Conservation (phyloP, 768 basidiomycete genomes). For the Xerocomus potaroensis region DNA sequence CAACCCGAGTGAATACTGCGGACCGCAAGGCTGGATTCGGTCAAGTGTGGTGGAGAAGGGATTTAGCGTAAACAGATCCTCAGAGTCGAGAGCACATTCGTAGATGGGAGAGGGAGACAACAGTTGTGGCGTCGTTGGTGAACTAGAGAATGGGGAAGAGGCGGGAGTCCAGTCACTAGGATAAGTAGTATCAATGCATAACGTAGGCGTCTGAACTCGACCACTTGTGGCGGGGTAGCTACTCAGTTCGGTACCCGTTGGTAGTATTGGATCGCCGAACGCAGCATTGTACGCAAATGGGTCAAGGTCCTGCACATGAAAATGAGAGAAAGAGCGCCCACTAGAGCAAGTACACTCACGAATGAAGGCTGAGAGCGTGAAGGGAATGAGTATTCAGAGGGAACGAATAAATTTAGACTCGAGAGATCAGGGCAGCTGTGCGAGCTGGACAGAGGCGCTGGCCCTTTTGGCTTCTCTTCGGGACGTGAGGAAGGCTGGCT, state of each 20-base stretch:
- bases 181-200: conserved; percentile 42
- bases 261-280: conserved; percentile 28
- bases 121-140: conserved; percentile 40
- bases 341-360: conserved; percentile 35
- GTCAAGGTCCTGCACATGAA: conserved; percentile 24
- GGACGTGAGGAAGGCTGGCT: conserved; percentile 17
- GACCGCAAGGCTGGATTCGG: conserved; percentile 12
- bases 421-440: conserved; percentile 31
- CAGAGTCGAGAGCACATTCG: conserved; percentile 21
- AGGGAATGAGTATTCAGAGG: conserved; percentile 25
- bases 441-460: conserved; percentile 10
- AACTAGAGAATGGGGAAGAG: conserved; percentile 43
- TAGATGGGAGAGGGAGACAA: conserved; percentile 28
- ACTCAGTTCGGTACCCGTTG: conserved; percentile 12
- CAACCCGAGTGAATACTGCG: conserved; percentile 20
- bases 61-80: conserved; percentile 17
- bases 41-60: conserved; percentile 16
- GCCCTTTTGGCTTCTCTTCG: not conserved
- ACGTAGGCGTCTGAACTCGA: conserved; percentile 27
- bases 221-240: conserved; percentile 21
- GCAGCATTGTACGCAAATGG: conserved; percentile 26
- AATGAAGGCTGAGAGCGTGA: conserved; percentile 44
- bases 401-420: conserved; percentile 33
- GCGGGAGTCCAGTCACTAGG: conserved; percentile 37
- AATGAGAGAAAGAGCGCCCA: conserved; percentile 2